Percentiles rank a stretch among this genome's conserved stretches.
Conservation (phyloP, 768 basidiomycete genomes). For the Atractiella rhizophila region DNA sequence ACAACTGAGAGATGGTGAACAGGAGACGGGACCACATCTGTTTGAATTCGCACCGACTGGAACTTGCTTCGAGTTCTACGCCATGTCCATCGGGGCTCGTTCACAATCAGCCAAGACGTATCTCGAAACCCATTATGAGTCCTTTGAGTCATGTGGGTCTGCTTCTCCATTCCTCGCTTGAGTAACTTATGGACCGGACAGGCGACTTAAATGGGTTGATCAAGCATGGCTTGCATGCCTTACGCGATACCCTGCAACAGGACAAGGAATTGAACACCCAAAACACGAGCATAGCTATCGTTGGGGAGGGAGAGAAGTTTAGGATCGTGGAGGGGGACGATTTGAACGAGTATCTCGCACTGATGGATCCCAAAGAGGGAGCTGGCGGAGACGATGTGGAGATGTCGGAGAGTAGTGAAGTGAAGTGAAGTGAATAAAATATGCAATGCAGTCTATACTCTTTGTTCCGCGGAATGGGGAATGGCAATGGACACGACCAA, state of each 20-base stretch:
- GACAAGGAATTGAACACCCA: constrained; percentile 81
- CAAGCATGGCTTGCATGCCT: constrained; percentile 74
- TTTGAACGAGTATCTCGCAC: constrained; percentile 46
- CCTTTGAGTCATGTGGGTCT: constrained; percentile 55
- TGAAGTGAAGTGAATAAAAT: too few species aligned
- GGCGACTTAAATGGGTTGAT: constrained; percentile 67
- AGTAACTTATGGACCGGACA: constrained; percentile 19
- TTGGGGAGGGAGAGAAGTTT: constrained; percentile 35
- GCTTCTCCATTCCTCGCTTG: not conserved
- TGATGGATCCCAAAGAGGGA: constrained; percentile 45
- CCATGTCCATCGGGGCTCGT: constrained; percentile 93
- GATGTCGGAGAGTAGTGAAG: too few species aligned
- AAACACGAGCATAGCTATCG: constrained; percentile 68
- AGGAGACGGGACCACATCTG: constrained; percentile 81
- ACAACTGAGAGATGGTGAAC: not conserved
- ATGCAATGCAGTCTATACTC: too few species aligned
- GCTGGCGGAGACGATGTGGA: too few species aligned
- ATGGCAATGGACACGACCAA: too few species aligned
- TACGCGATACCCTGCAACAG: constrained; percentile 90
- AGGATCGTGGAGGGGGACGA: constrained; percentile 64
- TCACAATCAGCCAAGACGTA: constrained; percentile 98
- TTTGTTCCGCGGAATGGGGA: too few species aligned
- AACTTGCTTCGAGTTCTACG: constrained; percentile 89
- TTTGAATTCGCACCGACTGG: constrained; percentile 97
- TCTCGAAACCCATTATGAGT: constrained; percentile 75